Evolutionary conservation across 2,329 filamentous ascomycete genomes (phyloP).

Genomic region (Bisporella sp.): DNA sequence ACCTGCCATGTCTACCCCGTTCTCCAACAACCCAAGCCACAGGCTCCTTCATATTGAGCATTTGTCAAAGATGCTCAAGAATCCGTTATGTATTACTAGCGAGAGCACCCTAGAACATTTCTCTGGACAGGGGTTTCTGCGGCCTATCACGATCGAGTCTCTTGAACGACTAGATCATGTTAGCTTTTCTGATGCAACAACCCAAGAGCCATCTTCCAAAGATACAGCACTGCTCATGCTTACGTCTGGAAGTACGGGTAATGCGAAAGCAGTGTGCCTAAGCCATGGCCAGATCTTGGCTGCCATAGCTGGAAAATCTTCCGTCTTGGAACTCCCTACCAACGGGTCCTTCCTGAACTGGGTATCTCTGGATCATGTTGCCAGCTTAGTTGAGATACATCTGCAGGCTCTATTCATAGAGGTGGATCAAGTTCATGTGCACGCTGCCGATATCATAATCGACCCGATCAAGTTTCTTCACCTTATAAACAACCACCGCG

Average conservation of each 20-base stretch:
- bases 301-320: slow-evolving; percentile 34
- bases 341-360: slow-evolving; percentile 28
- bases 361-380: slow-evolving; percentile 44
- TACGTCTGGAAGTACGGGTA: slow-evolving; percentile 45
- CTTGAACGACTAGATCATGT: background rate
- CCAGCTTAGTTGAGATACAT: slow-evolving; percentile 41
- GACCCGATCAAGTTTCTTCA: slow-evolving; percentile 33
- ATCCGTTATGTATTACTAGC: slow-evolving; percentile 6
- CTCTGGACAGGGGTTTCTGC: background rate
- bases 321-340: slow-evolving; percentile 18
- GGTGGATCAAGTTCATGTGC: slow-evolving; percentile 38
- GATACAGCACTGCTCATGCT: slow-evolving; percentile 36
- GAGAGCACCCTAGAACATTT: background rate
- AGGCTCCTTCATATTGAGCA: slow-evolving; percentile 26
- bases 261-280: slow-evolving; percentile 41
- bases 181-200: background rate
- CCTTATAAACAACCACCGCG: slow-evolving; percentile 32
- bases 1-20: slow-evolving; percentile 30
- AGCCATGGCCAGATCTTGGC: slow-evolving; percentile 36
- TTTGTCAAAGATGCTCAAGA: slow-evolving; percentile 1
- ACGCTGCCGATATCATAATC: slow-evolving; percentile 32
- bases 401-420: slow-evolving; percentile 36
- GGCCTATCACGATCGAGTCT: background rate
- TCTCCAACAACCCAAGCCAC: slow-evolving; percentile 21
- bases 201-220: background rate